phyloP scores from a whole-genome alignment of 345 rosid species.

The Eucalyptus melliodora region DNA sequence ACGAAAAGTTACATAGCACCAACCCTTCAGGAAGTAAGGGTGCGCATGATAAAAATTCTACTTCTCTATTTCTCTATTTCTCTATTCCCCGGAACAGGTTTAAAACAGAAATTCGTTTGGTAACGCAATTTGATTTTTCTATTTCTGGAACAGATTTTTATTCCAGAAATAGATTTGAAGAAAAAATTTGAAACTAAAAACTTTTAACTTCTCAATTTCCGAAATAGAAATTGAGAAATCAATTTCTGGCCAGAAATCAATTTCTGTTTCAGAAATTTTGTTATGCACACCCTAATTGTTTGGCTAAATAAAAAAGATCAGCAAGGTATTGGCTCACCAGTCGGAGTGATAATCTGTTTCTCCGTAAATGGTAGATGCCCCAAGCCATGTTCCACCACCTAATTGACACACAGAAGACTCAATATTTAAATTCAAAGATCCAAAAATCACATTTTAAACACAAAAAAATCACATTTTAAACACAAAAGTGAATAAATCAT shows the following conservation, averaged over 20 bases:
- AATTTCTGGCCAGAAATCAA: too few relatives aligned
- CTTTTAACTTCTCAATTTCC: too few relatives aligned
- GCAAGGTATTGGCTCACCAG: conserved; percentile 46
- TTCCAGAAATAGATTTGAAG: too few relatives aligned
- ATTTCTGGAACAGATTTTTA: too few relatives aligned
- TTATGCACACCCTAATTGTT: not conserved
- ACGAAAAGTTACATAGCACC: not conserved
- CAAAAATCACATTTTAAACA: not conserved
- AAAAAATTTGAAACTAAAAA: too few relatives aligned
- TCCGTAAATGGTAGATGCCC: conserved; percentile 98
- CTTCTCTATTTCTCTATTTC: too few relatives aligned
- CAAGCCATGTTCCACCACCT: conserved; percentile 99
- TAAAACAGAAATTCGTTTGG: too few relatives aligned
- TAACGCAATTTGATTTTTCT: too few relatives aligned
- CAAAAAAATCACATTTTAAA: not conserved
- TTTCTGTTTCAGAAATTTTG: too few relatives aligned
- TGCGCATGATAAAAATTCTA: too few relatives aligned
- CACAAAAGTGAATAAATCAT: not conserved
- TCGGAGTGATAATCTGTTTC: conserved; percentile 92
- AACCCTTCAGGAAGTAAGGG: not conserved
- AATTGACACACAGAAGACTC: not conserved
- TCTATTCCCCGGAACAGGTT: too few relatives aligned
- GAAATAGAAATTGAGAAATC: too few relatives aligned
- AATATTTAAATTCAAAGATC: not conserved
- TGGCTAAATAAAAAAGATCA: not conserved